A percentile compares a stretch with the other conserved stretches of the same genome.
Evolutionary conservation across 1,139 yeast genomes (phyloP).

Genomic region (Candida sanyaensis): DNA sequence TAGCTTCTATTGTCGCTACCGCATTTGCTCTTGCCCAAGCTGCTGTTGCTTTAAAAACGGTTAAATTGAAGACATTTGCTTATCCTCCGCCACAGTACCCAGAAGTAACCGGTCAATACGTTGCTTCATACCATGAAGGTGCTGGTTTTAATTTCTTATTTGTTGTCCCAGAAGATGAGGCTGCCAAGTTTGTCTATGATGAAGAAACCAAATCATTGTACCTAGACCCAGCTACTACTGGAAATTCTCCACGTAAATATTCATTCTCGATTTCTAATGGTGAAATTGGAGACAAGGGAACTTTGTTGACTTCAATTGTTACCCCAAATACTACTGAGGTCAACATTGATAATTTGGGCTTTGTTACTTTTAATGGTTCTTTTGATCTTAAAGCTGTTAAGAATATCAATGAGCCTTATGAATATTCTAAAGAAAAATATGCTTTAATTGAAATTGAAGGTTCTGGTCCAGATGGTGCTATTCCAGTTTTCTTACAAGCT

Average conservation of each 20-base stretch:
- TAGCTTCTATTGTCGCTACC: conserved; percentile 1
- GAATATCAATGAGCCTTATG: conserved; percentile 5
- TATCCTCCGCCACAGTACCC: conserved; percentile 7
- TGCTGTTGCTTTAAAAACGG: neutral
- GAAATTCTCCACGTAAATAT: neutral
- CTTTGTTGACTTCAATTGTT: neutral
- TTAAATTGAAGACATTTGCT: conserved; percentile 4
- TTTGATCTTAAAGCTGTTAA: conserved; percentile 3
- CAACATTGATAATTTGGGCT: conserved; percentile 3
- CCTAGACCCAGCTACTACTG: neutral
- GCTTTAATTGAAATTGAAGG: conserved; percentile 2
- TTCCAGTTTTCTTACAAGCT: conserved; percentile 7
- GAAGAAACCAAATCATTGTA: conserved; percentile 1
- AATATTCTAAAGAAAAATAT: conserved; percentile 4
- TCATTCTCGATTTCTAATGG: neutral
- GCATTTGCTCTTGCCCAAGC: conserved; percentile 2
- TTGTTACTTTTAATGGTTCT: conserved; percentile 5
- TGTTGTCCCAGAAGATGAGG: conserved; percentile 5
- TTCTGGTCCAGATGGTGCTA: conserved; percentile 2
- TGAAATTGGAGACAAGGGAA: neutral
- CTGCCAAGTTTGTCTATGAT: conserved; percentile 2
- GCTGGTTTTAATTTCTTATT: conserved; percentile 7
- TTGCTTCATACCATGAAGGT: conserved; percentile 9
- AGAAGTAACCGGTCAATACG: conserved; percentile 4
- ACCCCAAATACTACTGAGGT: neutral